Percentiles rank a stretch among this genome's conserved stretches.
These are phyloP conservation scores for Cucumis melo DNA, from an alignment of 306 rosid species.

Conservation along the genomic window DNA sequence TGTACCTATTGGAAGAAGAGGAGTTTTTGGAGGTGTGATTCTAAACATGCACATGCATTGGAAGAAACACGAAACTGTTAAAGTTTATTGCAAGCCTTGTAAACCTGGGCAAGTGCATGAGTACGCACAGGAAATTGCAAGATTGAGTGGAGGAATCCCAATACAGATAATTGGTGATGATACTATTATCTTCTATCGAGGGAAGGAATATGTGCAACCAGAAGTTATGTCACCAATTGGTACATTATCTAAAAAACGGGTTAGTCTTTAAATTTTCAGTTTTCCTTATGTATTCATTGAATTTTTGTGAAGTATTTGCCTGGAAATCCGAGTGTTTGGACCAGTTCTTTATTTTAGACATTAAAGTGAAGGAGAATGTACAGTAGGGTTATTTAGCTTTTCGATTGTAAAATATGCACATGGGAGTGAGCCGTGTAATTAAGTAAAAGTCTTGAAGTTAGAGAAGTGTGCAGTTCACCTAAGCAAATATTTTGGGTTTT, in stretches of 20 bases:
- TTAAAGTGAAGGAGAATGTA: neutral
- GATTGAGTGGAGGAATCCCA: conserved; percentile 85
- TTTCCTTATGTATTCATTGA: neutral
- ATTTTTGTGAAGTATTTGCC: no score
- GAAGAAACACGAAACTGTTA: conserved; percentile 93
- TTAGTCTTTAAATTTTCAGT: conserved; percentile 12
- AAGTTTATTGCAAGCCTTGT: conserved; percentile 73
- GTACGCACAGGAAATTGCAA: conserved; percentile 72
- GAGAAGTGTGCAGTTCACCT: neutral
- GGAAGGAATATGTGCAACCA: conserved; percentile 72
- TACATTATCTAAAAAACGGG: conserved; percentile 86
- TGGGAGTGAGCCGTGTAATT: neutral
- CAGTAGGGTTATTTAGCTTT: neutral
- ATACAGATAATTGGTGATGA: conserved; percentile 72
- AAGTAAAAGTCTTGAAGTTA: neutral
- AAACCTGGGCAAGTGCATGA: conserved; percentile 81
- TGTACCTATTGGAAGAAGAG: conserved; percentile 81
- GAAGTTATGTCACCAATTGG: conserved; percentile 77
- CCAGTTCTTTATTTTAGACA: neutral
- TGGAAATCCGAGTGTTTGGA: neutral
- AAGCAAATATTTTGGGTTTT: neutral
- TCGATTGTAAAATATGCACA: neutral
- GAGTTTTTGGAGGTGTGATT: conserved; percentile 86
- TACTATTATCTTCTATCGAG: conserved; percentile 72
- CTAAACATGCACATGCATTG: conserved; percentile 98